phyloP scores from a whole-genome alignment of 176 grass and related monocot genomes.

The Triticum urartu region DNA sequence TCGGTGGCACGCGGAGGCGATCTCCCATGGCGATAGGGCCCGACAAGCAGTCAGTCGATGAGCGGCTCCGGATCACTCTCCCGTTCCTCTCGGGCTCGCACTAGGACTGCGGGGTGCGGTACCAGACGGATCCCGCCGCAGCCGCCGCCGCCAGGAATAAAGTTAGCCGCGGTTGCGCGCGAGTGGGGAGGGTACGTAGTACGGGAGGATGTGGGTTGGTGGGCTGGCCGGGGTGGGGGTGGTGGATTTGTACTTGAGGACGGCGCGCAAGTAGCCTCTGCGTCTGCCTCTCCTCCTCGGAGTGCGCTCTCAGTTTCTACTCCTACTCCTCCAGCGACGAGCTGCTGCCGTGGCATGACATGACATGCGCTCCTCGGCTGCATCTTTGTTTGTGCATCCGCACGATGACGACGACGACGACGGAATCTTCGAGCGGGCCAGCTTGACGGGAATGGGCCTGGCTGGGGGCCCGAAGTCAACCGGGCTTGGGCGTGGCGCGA shows the following conservation, averaged over 20 bases:
- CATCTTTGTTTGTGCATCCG: slow-evolving; percentile 12
- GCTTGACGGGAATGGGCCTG: neutral
- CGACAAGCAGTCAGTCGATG: too few species aligned
- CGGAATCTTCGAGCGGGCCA: neutral
- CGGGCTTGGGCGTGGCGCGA: too few species aligned
- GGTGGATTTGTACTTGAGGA: slow-evolving; percentile 32
- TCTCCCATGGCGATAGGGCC: neutral
- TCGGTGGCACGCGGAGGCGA: neutral
- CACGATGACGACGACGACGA: neutral
- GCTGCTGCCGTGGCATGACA: neutral
- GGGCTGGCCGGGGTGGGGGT: neutral
- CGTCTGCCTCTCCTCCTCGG: neutral
- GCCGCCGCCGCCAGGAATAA: neutral
- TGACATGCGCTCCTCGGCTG: neutral
- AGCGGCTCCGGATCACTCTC: neutral
- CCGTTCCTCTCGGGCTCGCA: neutral
- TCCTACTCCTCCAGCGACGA: neutral
- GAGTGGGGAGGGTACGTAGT: neutral
- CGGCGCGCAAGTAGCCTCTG: neutral
- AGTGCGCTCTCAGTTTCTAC: slow-evolving; percentile 12
- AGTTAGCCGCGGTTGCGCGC: neutral
- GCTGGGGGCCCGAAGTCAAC: neutral
- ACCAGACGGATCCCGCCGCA: slow-evolving; percentile 12
- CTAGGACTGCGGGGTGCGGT: neutral
- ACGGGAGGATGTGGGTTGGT: neutral